Base-by-base conservation (phyloP, 306 rosid species). In the Fragaria nilgerrensis region DNA sequence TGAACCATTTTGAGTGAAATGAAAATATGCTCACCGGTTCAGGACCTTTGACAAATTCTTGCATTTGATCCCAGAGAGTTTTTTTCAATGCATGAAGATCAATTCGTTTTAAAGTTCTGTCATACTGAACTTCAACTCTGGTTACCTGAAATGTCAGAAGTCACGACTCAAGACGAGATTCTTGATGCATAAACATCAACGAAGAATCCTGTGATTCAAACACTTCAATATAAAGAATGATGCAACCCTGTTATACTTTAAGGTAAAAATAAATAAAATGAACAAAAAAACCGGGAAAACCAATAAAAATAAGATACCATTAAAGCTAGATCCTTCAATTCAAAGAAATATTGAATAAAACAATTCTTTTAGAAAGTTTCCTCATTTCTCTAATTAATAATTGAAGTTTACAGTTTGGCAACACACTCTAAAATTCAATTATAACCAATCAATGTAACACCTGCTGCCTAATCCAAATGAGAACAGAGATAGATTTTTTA, bases 71-170 rank as follows among this genome's bases (percentile, higher is more conserved):
- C 80, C 80, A 80, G 7, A 80, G 73, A 63, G 80, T 75, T 39
- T 29, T 75, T 70, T 62, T 81, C 73, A 70, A 47, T 27, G 76
- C 71, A 52, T 81, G 73, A n/a, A 81, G 47, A 53, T 81, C 68
- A 81, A 81, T 73, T 81, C 39, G 68, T 75, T 75, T 75, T 75
- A 74, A 62, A 75, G 73, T 41, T 81, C 48, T 81, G 76, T 70
- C 61, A 17, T 70, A 81, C n/a, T n/a, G 77, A 63, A 70, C 62
- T 69, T 81, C 61, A 63, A 75, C 34, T 70, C 44, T 70, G 76
- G 73, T 62, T 48, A 75, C 80, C 84, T 70, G 56, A 81, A 62
- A 61, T 37, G 50, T 49, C 67, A 62, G 37, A 15, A 34, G n/a
- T 75, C 59, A 61, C n/a, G 58, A 58, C 41, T 22, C 9, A 58